phyloP scores from a whole-genome alignment of 164 flowering plant species.

The Nymphaea colorata region DNA sequence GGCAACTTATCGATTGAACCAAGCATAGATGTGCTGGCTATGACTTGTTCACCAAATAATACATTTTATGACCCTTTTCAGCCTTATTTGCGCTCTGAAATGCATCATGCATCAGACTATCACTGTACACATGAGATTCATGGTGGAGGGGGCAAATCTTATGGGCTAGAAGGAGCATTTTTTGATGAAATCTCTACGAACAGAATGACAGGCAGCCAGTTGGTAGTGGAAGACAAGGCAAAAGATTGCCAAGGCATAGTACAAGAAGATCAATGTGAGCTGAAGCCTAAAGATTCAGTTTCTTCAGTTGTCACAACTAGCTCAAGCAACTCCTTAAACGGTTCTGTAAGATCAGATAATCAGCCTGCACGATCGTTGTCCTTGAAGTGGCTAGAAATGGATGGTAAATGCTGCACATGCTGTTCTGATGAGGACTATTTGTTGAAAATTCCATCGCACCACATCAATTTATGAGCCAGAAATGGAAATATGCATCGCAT shows the following conservation, averaged over 20 bases:
- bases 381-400: no score
- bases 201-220: neutral
- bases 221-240: neutral
- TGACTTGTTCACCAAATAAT: no score
- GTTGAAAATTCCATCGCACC: no score
- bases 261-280: neutral
- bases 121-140: no score
- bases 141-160: neutral
- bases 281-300: neutral
- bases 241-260: neutral
- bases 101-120: neutral
- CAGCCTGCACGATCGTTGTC: neutral
- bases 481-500: no score
- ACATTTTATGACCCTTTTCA: neutral
- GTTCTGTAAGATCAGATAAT: neutral
- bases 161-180: neutral
- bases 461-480: no score
- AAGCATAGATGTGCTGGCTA: no score
- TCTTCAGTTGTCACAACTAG: neutral
- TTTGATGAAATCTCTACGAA: neutral
- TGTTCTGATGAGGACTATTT: no score
- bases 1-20: no score
- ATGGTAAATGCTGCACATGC: no score
- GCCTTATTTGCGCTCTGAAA: neutral
- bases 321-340: neutral